Evolutionary conservation across 2,329 filamentous ascomycete genomes (phyloP).

Genomic region (Ophiocordyceps australis): DNA sequence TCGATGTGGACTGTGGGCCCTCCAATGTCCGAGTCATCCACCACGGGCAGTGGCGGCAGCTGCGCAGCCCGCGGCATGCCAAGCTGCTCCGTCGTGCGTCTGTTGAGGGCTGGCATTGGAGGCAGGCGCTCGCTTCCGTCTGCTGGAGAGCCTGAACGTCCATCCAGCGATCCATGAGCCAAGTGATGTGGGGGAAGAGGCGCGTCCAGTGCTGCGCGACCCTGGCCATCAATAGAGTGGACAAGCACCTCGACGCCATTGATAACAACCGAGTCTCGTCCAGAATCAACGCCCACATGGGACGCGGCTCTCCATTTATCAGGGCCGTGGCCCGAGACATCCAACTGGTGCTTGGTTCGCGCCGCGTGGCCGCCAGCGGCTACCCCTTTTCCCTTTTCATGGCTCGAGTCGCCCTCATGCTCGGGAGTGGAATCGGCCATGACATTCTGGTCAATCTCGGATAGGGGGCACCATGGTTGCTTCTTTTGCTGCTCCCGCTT

Average conservation of each 20-base stretch:
- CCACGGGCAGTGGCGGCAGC: constrained; percentile 48
- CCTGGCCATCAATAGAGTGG: constrained; percentile 42
- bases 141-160: too few relatives aligned
- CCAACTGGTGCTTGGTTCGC: constrained; percentile 42
- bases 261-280: constrained; percentile 53
- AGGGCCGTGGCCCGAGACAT: constrained; percentile 59
- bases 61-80: constrained; percentile 52
- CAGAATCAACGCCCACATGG: constrained; percentile 38
- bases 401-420: constrained; percentile 1
- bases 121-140: constrained; percentile 20
- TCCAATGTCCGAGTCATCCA: constrained; percentile 69
- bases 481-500: constrained; percentile 15
- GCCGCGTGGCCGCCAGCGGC: constrained; percentile 1
- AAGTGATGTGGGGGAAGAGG: constrained; percentile 16
- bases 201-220: constrained; percentile 35
- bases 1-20: constrained; percentile 47
- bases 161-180: too few relatives aligned
- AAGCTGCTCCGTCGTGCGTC: constrained; percentile 46
- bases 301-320: constrained; percentile 59
- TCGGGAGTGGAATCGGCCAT: constrained; percentile 21
- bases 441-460: constrained; percentile 46
- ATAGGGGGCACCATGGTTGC: constrained; percentile 26
- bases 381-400: too few relatives aligned
- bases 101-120: constrained; percentile 29
- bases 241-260: constrained; percentile 55